Evolutionary conservation across 495 filamentous ascomycete species (phyloP).

Genomic region (Hypomontagnella monticulosa): DNA sequence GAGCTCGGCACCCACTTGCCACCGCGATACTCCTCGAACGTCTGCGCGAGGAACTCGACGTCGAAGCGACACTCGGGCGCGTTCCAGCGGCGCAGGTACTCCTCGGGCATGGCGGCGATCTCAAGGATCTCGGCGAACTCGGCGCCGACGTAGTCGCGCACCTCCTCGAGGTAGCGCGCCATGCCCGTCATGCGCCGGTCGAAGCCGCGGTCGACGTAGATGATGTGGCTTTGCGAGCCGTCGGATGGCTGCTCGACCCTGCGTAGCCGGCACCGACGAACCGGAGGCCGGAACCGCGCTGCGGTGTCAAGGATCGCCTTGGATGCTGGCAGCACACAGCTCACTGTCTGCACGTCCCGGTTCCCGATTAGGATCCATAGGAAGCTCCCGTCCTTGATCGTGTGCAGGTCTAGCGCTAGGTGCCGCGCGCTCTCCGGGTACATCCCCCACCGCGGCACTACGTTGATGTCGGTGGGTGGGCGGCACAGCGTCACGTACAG

Average conservation of each 20-base stretch:
- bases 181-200: slow-evolving; percentile 26
- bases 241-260: not conserved
- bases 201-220: slow-evolving; percentile 27
- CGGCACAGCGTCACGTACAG: slow-evolving; percentile 45
- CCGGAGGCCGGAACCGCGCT: slow-evolving; percentile 19
- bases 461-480: slow-evolving; percentile 5
- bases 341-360: slow-evolving; percentile 11
- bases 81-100: slow-evolving; percentile 20
- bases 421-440: slow-evolving; percentile 13
- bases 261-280: slow-evolving; percentile 24
- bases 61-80: slow-evolving; percentile 8
- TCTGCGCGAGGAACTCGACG: slow-evolving; percentile 14
- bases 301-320: slow-evolving; percentile 9
- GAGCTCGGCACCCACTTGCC: slow-evolving; percentile 31
- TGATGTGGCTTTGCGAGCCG: slow-evolving; percentile 31
- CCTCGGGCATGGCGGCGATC: not conserved
- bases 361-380: slow-evolving; percentile 6
- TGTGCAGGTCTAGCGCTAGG: slow-evolving; percentile 29
- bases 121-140: slow-evolving; percentile 14
- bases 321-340: slow-evolving; percentile 20
- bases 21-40: slow-evolving; percentile 36
- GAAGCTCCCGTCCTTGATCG: slow-evolving; percentile 19
- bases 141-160: slow-evolving; percentile 9
- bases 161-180: slow-evolving; percentile 18
- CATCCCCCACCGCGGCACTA: slow-evolving; percentile 5